Evolutionary conservation across 768 basidiomycete species (phyloP).

Genomic region (Termitomyces sp.): DNA sequence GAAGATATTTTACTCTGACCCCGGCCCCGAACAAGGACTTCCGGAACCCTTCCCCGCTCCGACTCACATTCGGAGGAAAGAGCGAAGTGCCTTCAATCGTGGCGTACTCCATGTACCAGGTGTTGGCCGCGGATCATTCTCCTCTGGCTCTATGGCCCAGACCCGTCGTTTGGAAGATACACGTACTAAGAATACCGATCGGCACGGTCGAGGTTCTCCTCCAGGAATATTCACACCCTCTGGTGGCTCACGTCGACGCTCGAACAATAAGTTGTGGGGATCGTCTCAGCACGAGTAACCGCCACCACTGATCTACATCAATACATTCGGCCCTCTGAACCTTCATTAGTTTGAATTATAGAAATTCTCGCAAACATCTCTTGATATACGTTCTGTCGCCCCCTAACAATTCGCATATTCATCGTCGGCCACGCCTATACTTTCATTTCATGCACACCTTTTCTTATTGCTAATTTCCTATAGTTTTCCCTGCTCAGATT

Average conservation of each 20-base stretch:
- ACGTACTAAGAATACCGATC: constrained; percentile 1
- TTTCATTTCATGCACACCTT: no score
- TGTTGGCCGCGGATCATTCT: constrained; percentile 9
- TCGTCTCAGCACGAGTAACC: neutral
- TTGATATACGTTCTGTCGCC: neutral
- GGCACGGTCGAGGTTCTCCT: neutral
- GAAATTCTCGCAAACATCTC: neutral
- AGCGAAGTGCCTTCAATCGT: constrained; percentile 76
- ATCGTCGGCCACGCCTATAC: neutral
- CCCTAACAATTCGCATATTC: neutral
- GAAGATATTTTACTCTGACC: constrained; percentile 73
- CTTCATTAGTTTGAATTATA: neutral
- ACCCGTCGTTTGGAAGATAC: constrained; percentile 15
- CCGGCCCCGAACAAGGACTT: constrained; percentile 66
- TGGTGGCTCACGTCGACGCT: neutral
- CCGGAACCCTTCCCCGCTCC: constrained; percentile 80
- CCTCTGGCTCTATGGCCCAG: constrained; percentile 9
- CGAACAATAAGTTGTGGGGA: neutral
- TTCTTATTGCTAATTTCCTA: neutral
- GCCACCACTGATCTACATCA: neutral
- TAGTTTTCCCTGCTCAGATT: neutral
- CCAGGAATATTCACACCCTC: neutral
- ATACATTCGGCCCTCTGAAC: neutral
- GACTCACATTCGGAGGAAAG: constrained; percentile 76
- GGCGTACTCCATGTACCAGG: constrained; percentile 57